A percentile compares a stretch with the other conserved stretches of the same genome.
Evolutionary conservation across 441 rosid species (phyloP).

Genomic region (Oxalis stricta): DNA sequence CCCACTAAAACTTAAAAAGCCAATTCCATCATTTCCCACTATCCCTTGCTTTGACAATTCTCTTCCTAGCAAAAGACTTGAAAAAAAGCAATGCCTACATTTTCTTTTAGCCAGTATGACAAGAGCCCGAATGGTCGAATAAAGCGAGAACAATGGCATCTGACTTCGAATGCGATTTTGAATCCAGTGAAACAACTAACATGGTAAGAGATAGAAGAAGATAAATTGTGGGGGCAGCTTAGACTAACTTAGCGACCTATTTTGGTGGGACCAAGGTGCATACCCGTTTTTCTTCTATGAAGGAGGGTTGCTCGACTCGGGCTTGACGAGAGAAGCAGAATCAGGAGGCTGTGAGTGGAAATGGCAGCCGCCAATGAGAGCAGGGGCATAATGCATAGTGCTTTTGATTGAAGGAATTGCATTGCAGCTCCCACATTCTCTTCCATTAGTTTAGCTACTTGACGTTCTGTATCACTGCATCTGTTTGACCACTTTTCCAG

Average conservation of each 20-base stretch:
- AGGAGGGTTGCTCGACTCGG: slow-evolving; percentile 58
- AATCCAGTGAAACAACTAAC: slow-evolving; percentile 12
- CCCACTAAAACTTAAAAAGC: slow-evolving; percentile 38
- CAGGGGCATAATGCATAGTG: slow-evolving; percentile 98
- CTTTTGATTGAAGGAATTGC: slow-evolving; percentile 96
- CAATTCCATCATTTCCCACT: slow-evolving; percentile 59
- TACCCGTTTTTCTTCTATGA: slow-evolving; percentile 22
- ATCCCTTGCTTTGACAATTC: slow-evolving; percentile 41
- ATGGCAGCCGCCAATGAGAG: slow-evolving; percentile 84
- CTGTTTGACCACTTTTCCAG: slow-evolving; percentile 95
- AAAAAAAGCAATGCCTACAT: slow-evolving; percentile 24
- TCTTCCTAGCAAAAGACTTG: slow-evolving; percentile 17
- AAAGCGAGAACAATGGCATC: slow-evolving; percentile 30
- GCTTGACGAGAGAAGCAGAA: slow-evolving; percentile 51
- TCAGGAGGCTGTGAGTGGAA: slow-evolving; percentile 70
- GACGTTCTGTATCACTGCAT: slow-evolving; percentile 82
- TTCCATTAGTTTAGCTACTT: slow-evolving; percentile 95
- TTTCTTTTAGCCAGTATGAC: slow-evolving; percentile 33
- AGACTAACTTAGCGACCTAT: slow-evolving; percentile 5
- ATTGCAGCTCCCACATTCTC: slow-evolving; percentile 90
- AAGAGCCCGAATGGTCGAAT: slow-evolving; percentile 19
- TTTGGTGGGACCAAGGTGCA: slow-evolving; percentile 18
- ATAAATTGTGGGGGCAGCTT: slow-evolving; percentile 20
- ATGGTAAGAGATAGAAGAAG: slow-evolving; percentile 7
- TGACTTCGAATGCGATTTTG: slow-evolving; percentile 51